These are phyloP conservation scores for Neonectria hederae DNA, from an alignment of 2,329 filamentous ascomycete genomes.

Conservation along the genomic window DNA sequence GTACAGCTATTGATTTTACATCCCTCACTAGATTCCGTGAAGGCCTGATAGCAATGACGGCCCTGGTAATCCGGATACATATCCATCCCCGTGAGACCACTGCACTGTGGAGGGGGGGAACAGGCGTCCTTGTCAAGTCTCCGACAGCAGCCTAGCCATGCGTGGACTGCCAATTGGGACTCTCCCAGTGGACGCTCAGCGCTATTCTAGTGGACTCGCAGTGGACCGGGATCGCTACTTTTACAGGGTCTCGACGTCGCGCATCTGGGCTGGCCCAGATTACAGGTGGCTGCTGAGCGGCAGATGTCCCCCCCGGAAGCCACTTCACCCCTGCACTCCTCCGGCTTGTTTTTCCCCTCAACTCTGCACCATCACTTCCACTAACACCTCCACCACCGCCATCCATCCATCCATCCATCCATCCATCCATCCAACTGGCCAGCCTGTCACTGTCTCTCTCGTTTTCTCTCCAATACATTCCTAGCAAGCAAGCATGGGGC, in stretches of 20 bases:
- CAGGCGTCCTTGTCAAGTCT: not conserved
- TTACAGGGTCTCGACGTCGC: constrained; percentile 2
- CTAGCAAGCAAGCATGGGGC: not conserved
- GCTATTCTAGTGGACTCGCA: not conserved
- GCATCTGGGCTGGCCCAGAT: not conserved
- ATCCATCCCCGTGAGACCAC: not conserved
- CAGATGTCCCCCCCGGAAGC: not conserved
- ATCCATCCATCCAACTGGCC: not conserved
- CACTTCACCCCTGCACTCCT: not conserved
- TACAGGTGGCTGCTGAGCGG: constrained; percentile 1
- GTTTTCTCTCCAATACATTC: not conserved
- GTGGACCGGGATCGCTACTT: not conserved
- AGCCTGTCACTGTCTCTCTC: not conserved
- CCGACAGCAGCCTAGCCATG: not conserved
- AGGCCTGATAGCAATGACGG: not conserved
- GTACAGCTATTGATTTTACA: no score
- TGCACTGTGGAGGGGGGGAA: not conserved
- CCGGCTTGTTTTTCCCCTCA: not conserved
- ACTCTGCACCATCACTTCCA: not conserved
- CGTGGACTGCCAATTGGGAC: not conserved
- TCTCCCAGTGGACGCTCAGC: not conserved
- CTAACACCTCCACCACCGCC: not conserved
- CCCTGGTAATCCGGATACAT: not conserved
- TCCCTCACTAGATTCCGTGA: not conserved
- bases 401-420: not conserved